Base-by-base conservation (phyloP, 2,329 filamentous ascomycete species). In the Pseudocercospora eumusae region DNA sequence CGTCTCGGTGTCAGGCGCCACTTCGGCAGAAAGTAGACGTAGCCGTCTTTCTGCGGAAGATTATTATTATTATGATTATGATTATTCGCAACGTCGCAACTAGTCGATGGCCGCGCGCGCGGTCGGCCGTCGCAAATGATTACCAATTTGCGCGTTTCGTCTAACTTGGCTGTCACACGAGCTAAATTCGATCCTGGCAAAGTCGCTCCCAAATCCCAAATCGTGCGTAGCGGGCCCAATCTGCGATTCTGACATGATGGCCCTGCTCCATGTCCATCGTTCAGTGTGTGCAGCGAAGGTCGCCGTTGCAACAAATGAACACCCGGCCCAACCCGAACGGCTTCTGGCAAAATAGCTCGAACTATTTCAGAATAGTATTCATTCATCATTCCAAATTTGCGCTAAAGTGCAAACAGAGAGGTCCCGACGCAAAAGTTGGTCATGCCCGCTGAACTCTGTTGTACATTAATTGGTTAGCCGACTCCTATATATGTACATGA, bases 401-500 rank as follows among this genome's bases (percentile, higher is more conserved):
- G 57, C 61, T 47, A 57, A 57, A 25, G 25, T n/a, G 36, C 50
- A 31, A 54, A 54, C 18, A 54, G 50, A 54, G 50, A 36, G 25
- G 15, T 54, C 25, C 25, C 50, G 20, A 23, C 10, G 52, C 52
- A 54, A 40, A 54, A 54, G 52, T 40, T 54, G 52, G 52, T 23
- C 52, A 40, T 40, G 52, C n/a, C 28, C 52, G 55, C 55, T 31
- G 33, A 57, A 57, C 55, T 57, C 55, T 57, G 36, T 45, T 57
- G 23, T 47, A 45, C 52, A 54, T 44, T 57, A 57, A 57, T 31
- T 57, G 55, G 55, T 31, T 45, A 57, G 44, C 23, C 55, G 58
- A 36, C 58, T 64, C 55, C 62, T 64, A 58, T 58, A 58, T 58
- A 57, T 57, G 40, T 27, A 60, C 58, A 58, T 56, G 28, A 58